phyloP scores from a whole-genome alignment of 306 rosid genomes.

The Boehmeria nivea region DNA sequence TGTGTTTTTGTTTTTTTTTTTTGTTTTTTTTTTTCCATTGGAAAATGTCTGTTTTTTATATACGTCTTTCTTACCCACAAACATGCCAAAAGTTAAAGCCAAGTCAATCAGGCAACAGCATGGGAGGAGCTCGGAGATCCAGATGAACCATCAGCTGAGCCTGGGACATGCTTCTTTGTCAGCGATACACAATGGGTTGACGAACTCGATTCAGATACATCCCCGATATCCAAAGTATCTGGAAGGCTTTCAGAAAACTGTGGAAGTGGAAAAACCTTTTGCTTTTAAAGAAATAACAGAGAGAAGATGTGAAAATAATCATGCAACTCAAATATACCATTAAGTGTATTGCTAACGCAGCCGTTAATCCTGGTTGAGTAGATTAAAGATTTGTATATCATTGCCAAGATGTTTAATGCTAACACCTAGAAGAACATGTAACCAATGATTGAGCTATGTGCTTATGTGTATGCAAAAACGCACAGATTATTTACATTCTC shows the following conservation, averaged over 20 bases:
- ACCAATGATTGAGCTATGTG: no score
- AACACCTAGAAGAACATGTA: no score
- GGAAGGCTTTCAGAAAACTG: conserved; percentile 74
- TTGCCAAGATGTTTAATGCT: no score
- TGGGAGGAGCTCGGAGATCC: conserved; percentile 28
- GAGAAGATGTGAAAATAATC: not conserved
- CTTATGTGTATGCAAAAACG: no score
- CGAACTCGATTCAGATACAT: conserved; percentile 57
- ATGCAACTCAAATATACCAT: no score
- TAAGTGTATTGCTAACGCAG: no score
- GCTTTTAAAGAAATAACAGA: not conserved
- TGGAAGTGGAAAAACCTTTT: conserved; percentile 2
- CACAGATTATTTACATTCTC: no score
- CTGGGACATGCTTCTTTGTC: conserved; percentile 52
- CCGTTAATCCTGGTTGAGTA: no score
- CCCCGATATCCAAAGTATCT: conserved; percentile 76
- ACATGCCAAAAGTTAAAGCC: conserved; percentile 22
- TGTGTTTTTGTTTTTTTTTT: not conserved
- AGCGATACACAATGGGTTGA: conserved; percentile 33
- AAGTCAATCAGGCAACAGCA: conserved; percentile 25
- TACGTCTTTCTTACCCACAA: conserved; percentile 25
- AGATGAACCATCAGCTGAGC: conserved; percentile 46
- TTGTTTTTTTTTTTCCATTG: conserved; percentile 12
- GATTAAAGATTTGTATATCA: no score
- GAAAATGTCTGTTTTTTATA: conserved; percentile 27